phyloP scores from a whole-genome alignment of 192 early-diverging fungal genomes.

The Coemansia sp. region DNA sequence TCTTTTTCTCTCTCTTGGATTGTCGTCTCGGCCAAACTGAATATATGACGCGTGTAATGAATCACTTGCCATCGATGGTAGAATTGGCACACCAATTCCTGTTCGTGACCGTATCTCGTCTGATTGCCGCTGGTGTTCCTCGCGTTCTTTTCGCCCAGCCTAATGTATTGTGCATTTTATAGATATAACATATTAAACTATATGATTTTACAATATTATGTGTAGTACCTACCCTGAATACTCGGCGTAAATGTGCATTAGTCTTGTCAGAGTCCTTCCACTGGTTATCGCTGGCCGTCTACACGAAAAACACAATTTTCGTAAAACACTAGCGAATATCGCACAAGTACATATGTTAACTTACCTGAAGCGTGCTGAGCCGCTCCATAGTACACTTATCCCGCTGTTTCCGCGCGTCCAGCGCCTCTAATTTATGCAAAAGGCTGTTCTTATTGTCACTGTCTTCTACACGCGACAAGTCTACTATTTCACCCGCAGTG shows the following conservation, averaged over 20 bases:
- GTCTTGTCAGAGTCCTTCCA: constrained; percentile 80
- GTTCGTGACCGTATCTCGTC: constrained; percentile 59
- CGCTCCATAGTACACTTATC: constrained; percentile 49
- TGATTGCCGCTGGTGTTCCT: constrained; percentile 51
- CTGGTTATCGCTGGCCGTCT: constrained; percentile 64
- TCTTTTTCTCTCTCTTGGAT: not conserved
- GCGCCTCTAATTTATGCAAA: constrained; percentile 60
- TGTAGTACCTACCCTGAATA: constrained; percentile 57
- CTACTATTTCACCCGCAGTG: constrained; percentile 61
- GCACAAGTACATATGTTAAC: constrained; percentile 54
- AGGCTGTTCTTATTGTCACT: constrained; percentile 8
- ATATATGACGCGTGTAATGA: constrained; percentile 51
- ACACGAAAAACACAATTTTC: constrained; percentile 21
- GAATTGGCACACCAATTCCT: constrained; percentile 59
- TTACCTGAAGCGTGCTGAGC: constrained; percentile 52
- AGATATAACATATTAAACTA: no score
- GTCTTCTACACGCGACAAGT: constrained; percentile 13
- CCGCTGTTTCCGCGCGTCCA: constrained; percentile 53
- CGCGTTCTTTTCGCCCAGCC: constrained; percentile 61
- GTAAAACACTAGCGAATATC: constrained; percentile 61
- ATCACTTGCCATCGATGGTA: constrained; percentile 58
- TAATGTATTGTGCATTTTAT: not conserved
- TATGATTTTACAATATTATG: not conserved
- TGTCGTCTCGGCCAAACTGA: constrained; percentile 36
- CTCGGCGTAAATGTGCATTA: constrained; percentile 69